Conservation (phyloP, 805 yeast species). For the Yamadazyma laniorum region DNA sequence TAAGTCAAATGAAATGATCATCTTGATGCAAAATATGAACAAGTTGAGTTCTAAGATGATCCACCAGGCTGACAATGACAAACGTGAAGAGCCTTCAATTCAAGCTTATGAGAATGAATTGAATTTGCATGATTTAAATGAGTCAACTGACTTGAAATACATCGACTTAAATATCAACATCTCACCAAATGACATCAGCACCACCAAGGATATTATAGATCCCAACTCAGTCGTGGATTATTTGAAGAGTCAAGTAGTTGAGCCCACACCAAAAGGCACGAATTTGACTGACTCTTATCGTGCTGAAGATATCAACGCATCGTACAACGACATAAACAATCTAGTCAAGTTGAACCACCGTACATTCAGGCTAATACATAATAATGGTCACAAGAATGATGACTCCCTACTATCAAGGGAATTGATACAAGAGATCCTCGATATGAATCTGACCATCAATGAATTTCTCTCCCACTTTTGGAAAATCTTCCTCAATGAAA, state of each 20-base stretch:
- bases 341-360: constrained; percentile 37
- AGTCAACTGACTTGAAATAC: constrained; percentile 27
- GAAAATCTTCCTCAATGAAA: constrained; percentile 36
- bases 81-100: constrained; percentile 8
- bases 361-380: constrained; percentile 21
- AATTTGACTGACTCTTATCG: constrained; percentile 26
- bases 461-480: constrained; percentile 46
- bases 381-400: constrained; percentile 2
- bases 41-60: constrained; percentile 81
- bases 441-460: constrained; percentile 38
- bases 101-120: constrained; percentile 28
- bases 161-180: constrained; percentile 32
- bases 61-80: constrained; percentile 7
- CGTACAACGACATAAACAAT: constrained; percentile 29
- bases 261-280: constrained; percentile 15
- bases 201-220: background rate
- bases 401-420: constrained; percentile 3
- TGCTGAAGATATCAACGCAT: constrained; percentile 30
- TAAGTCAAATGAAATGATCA: constrained; percentile 53
- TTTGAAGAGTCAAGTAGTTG: constrained; percentile 7
- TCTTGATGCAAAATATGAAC: constrained; percentile 85
- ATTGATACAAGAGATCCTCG: constrained; percentile 31
- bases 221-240: background rate
- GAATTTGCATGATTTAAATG: constrained; percentile 38
- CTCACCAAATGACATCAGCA: constrained; percentile 1